Evolutionary conservation across 163 green algal genomes (phyloP).

Genomic region (Picocystis sp.): DNA sequence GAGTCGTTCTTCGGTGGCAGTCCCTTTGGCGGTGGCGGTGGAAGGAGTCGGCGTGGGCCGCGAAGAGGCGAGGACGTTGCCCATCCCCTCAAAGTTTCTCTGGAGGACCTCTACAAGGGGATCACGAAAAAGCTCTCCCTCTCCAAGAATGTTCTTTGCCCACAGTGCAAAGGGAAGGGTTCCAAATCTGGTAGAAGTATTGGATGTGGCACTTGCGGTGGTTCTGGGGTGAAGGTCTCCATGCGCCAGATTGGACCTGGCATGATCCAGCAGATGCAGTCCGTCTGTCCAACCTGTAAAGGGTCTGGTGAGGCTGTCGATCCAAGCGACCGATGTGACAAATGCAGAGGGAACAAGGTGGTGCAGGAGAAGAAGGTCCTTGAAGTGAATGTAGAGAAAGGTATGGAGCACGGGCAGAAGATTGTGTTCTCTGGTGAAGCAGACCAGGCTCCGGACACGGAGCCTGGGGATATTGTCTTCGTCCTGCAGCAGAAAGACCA

Average conservation of each 20-base stretch:
- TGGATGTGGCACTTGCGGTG: constrained; percentile 56
- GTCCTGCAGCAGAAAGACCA: constrained; percentile 72
- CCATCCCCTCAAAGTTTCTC: constrained; percentile 68
- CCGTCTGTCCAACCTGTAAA: constrained; percentile 48
- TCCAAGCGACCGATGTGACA: constrained; percentile 18
- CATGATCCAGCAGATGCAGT: constrained; percentile 93
- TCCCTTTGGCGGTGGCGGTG: constrained; percentile 10
- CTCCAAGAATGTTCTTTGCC: constrained; percentile 61
- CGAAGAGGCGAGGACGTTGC: constrained; percentile 77
- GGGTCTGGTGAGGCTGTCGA: constrained; percentile 8
- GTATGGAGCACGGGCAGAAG: constrained; percentile 60
- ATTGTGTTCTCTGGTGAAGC: constrained; percentile 76
- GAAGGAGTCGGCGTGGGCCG: constrained; percentile 2
- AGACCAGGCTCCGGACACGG: constrained; percentile 49
- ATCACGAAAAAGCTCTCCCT: constrained; percentile 67
- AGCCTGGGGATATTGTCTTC: constrained; percentile 61
- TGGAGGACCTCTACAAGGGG: constrained; percentile 88
- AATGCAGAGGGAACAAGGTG: constrained; percentile 45
- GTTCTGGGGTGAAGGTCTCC: constrained; percentile 63
- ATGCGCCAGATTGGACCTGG: constrained; percentile 71
- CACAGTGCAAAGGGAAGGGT: constrained; percentile 52
- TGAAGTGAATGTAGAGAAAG: constrained; percentile 66
- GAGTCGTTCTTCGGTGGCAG: constrained; percentile 20
- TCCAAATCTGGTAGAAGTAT: constrained; percentile 66
- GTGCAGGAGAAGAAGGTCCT: constrained; percentile 82